These are phyloP conservation scores for Elsinoe fawcettii DNA, from an alignment of 2,329 filamentous ascomycete species.

Conservation along the genomic window DNA sequence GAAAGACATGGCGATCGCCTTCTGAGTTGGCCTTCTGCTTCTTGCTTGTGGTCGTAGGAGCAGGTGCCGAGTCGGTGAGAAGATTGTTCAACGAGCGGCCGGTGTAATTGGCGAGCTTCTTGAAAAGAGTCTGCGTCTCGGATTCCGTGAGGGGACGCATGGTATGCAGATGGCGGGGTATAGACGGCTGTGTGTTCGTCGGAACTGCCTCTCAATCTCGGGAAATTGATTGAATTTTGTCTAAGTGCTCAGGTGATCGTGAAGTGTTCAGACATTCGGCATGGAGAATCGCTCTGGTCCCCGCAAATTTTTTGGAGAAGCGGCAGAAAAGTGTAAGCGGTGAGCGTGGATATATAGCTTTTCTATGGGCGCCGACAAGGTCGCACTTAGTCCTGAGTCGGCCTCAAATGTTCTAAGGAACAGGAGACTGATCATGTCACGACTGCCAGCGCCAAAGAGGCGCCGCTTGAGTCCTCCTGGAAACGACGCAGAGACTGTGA, in stretches of 20 bases:
- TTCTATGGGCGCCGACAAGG: background rate
- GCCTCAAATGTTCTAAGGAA: no score
- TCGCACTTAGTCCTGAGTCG: background rate
- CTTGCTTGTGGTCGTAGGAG: constrained; percentile 36
- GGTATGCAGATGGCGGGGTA: constrained; percentile 24
- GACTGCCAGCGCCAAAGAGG: constrained; percentile 41
- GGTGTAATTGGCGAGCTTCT: constrained; percentile 90
- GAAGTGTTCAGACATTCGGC: no score
- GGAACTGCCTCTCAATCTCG: background rate
- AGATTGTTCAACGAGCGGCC: constrained; percentile 79
- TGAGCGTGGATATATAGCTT: background rate
- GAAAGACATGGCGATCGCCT: constrained; percentile 72
- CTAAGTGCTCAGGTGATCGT: no score
- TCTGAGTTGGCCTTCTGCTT: constrained; percentile 36
- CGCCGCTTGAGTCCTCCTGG: constrained; percentile 43
- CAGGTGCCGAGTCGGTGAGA: constrained; percentile 36
- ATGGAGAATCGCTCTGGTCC: background rate
- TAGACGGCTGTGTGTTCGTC: no score
- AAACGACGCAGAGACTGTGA: constrained; percentile 25
- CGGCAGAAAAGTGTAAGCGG: constrained; percentile 17
- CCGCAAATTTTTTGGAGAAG: constrained; percentile 3
- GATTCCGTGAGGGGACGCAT: constrained; percentile 78
- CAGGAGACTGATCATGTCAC: constrained; percentile 36
- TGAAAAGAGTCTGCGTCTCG: constrained; percentile 74
- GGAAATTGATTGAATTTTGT: no score